phyloP scores from a whole-genome alignment of 306 rosid species.

The Parietaria judaica region DNA sequence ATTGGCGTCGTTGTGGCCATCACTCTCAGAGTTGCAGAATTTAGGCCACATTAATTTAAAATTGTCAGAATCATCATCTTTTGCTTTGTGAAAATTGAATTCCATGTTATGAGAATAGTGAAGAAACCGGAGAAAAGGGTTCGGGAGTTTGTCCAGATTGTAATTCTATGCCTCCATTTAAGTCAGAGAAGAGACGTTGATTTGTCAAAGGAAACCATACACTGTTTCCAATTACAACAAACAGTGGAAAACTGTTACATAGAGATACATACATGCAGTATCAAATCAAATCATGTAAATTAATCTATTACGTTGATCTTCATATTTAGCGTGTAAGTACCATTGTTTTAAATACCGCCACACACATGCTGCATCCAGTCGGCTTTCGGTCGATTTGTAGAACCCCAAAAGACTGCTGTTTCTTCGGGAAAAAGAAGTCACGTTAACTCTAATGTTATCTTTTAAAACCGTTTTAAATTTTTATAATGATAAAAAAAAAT shows the following conservation, averaged over 20 bases:
- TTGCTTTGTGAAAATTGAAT: not conserved
- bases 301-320: not conserved
- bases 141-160: slow-evolving; percentile 18
- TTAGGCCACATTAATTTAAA: not conserved
- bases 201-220: slow-evolving; percentile 5
- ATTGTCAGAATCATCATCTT: not conserved
- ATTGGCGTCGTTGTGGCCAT: slow-evolving; percentile 9
- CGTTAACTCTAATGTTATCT: too few species aligned
- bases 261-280: slow-evolving; percentile 3
- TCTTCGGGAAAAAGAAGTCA: too few species aligned
- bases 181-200: slow-evolving; percentile 23
- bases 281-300: not conserved
- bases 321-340: not conserved
- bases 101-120: slow-evolving; percentile 18
- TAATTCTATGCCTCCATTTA: slow-evolving; percentile 14
- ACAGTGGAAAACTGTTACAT: slow-evolving; percentile 26
- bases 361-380: too few species aligned
- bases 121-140: slow-evolving; percentile 9
- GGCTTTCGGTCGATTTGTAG: too few species aligned
- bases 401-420: too few species aligned
- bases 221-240: slow-evolving; percentile 21
- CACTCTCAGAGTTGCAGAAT: not conserved
- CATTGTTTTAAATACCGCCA: too few species aligned
- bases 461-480: too few species aligned
- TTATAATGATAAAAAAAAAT: too few species aligned